Base-by-base conservation (phyloP, 768 basidiomycete species). In the Gloeopeniophorella convolvens region DNA sequence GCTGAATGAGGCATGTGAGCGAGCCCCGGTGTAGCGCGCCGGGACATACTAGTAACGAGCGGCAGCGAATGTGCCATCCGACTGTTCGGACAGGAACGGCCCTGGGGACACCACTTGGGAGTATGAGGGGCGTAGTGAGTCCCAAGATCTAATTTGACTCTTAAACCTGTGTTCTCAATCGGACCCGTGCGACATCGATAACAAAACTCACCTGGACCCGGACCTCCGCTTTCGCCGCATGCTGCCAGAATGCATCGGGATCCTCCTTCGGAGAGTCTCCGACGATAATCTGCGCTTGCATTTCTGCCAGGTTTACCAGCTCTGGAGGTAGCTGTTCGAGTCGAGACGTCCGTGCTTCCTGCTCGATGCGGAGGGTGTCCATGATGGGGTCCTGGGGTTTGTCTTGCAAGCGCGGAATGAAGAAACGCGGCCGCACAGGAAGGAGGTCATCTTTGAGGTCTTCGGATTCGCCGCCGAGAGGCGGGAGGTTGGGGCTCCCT, bases 321-420 rank as follows among this genome's bases (percentile, higher is more conserved):
- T 45, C 42, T 6, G 51, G 32, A 7, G 45, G 48, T 6, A 48
- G 23, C 3, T 45, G 26, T 27, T 18, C n/a, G n/a, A 43, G 32
- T 23, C 15, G 18, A 18, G 35, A 34, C 33, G 24, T 16, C 20
- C 23, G 27, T 32, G 27, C 48, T 30, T 56, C 37, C 24, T 44
- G 50, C 37, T 50, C 43, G 30, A 65, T 55, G 27, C 71, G 72
- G 20, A 86, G 54, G 15, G 72, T 66, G 35, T 84, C 80, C 64
- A 89, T 68, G 55, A 89, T 86, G 2, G 86, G 87, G 62, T 90
- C 82, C 61, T 89, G 87, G 3, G 87, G 86, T 55, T 76, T 79
- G 51, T 88, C 76, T n/a, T 72, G 67, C 37, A 90, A 66, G n/a
- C 58, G 65, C 9, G 85, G 82, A n/a, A 87, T 70, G 48, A 75